Percentiles rank a stretch among this genome's conserved stretches.
Conservation (phyloP, 106 monocot species). For the Allium sativum region DNA sequence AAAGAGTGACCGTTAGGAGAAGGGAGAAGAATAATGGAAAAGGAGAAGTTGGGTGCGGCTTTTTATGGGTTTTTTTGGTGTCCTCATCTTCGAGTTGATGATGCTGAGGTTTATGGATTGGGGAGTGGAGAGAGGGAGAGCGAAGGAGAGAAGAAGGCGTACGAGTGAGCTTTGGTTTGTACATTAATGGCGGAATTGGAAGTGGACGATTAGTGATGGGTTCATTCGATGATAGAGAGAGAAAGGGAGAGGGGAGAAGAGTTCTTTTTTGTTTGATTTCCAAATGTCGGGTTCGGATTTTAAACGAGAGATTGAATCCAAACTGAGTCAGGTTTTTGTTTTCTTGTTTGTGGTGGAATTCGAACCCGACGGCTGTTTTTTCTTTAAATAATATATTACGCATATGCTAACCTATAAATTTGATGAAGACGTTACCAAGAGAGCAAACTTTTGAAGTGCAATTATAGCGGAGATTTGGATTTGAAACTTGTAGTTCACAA, state of each 20-base stretch:
- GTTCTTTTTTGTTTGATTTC: too few relatives aligned
- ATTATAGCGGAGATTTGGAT: too few relatives aligned
- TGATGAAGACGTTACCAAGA: too few relatives aligned
- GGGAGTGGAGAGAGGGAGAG: constrained; percentile 49
- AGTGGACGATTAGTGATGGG: neutral
- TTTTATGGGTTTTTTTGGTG: neutral
- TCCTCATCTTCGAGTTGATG: neutral
- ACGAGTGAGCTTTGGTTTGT: constrained; percentile 31
- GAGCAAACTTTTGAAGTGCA: too few relatives aligned
- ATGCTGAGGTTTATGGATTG: constrained; percentile 16
- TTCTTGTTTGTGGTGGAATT: neutral
- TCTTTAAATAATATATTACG: too few relatives aligned
- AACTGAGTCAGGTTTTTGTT: neutral
- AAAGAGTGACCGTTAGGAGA: neutral
- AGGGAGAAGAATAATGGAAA: neutral
- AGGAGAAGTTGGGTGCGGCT: neutral
- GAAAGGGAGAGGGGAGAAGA: neutral
- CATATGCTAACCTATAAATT: too few relatives aligned
- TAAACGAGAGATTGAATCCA: neutral
- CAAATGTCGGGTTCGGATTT: neutral
- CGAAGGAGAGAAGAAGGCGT: constrained; percentile 57
- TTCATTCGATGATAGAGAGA: neutral
- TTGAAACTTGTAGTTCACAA: too few relatives aligned
- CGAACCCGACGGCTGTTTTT: neutral
- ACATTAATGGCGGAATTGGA: constrained; percentile 3